Evolutionary conservation across 129 eudicot species (phyloP), one percentile per base, ranked within the genome.

Genomic region (Lactuca sativa): DNA sequence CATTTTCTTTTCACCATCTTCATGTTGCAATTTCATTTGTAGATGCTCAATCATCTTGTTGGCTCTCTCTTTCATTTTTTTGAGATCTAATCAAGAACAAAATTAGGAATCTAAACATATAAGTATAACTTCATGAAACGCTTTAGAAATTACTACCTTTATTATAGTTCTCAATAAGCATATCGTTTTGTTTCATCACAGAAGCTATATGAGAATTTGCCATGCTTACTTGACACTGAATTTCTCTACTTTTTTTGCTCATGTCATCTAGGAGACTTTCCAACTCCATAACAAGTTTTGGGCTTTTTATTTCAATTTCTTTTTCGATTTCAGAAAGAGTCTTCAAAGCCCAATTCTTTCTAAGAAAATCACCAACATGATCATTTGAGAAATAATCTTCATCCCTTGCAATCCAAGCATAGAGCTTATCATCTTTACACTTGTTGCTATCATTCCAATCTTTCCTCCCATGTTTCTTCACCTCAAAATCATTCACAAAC

Each of bases 361-460:
- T 75, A 10, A 86, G 82, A 74, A 79, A 51, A 11, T 69, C 71
- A 6, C 88, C 96, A 71, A 90, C 74, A 59, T 78, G 77, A 43
- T 86, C 84, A 21, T 10, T 9, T 0, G 69, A 51, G 18, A 59
- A 18, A 75, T 82, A 90, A 11, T 86, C 96, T 14, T 84, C 86
- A 15, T 64, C 77, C 34, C 88, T 78, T 12, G 93, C 93, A 68
- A 86, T 80, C 96, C 90, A 86, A 11, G 81, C 93, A 78, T 86
- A 86, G 17, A 86, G 65, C 67, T 84, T 78, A 60, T 78, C 86
- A n/a, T 86, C 93, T 75, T 59, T 86, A 9, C 30, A 13, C 75
- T 71, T 80, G 34, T 43, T 31, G 43, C n/a, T 11, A 64, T 58
- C 49, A 10, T 17, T 59, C 84, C 83, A 90, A 67, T 84, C 82